A percentile compares a stretch with the other conserved stretches of the same genome.
Evolutionary conservation across 345 rosid genomes (phyloP).

Genomic region (Garcia nutans): DNA sequence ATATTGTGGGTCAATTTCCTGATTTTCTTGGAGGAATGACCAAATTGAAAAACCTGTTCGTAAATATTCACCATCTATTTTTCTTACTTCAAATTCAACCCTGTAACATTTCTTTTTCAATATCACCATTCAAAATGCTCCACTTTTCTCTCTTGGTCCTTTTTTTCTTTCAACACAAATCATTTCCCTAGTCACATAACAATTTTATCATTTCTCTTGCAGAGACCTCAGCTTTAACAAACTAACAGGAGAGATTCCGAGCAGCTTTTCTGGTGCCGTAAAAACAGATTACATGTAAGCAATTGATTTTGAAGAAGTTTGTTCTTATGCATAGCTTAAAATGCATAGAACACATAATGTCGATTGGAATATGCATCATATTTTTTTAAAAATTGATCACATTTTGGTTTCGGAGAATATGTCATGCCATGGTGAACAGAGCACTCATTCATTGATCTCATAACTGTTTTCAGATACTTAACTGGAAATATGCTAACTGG

Average conservation of each 20-base stretch:
- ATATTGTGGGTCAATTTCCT: conserved; percentile 45
- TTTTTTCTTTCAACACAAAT: too few relatives aligned
- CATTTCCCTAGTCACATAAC: background rate
- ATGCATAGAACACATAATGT: too few relatives aligned
- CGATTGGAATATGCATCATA: too few relatives aligned
- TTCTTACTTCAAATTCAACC: background rate
- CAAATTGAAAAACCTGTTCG: conserved; percentile 42
- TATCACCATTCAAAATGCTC: background rate
- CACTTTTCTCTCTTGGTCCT: too few relatives aligned
- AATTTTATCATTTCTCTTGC: conserved; percentile 6
- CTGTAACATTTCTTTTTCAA: background rate
- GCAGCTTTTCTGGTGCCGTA: background rate
- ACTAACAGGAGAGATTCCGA: conserved; percentile 38
- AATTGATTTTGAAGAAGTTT: background rate
- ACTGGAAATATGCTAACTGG: conserved; percentile 43
- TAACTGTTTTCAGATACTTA: conserved; percentile 25
- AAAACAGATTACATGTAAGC: conserved; percentile 11
- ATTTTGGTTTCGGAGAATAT: too few relatives aligned
- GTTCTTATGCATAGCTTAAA: background rate
- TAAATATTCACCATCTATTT: background rate
- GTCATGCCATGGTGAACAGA: background rate
- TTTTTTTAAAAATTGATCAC: too few relatives aligned
- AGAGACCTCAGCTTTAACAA: conserved; percentile 54
- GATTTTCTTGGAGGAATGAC: conserved; percentile 32
- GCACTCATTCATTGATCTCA: background rate